Evolutionary conservation across 2,329 filamentous ascomycete species (phyloP), one percentile per base, ranked within the genome.

Genomic region (Monosporascus sp.): DNA sequence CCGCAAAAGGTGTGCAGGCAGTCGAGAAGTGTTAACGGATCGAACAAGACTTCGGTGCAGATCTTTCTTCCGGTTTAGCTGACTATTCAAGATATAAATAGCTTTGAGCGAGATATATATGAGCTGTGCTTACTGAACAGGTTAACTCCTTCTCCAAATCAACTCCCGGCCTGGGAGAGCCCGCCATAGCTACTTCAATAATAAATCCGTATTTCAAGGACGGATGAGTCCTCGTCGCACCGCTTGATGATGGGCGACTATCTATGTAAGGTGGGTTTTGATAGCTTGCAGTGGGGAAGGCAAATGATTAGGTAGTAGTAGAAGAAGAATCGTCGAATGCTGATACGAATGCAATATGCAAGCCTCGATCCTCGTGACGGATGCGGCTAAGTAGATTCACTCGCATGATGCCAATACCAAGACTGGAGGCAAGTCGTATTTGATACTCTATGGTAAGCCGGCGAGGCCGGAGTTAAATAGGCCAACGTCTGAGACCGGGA

Each of bases 1-100:
- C 92, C 94, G 76, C 94, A 99, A 72, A 95, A 99, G 46, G 93
- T 97, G 73, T 96, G 91, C 45, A 96, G 83, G 69, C 91, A 96
- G 76, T 96, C 90, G 70, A 96, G 88, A 49, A 96, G 84, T 27
- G 91, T 96, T 59, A 96, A 81, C 36, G 92, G 91, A 70, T 95
- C 90, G 73, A 91, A 95, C 58, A 96, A 85, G 60, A 96, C 83
- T 71, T 97, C 94, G 63, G 93, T 96, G 78, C 94, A 99, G 66
- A 99, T 99, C 92, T 97, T 62, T 46, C 19, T 16, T 26, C 14
- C 4, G 9, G 43, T 46, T 34, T 46, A 46, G 43, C 11, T 55
- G 56, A 52, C 24, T 52, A 26, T 51, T 62, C 50, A 53, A 54
- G 49, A 34, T 44, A 27, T 46, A 43, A 44, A 50, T 53, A 52